phyloP scores from a whole-genome alignment of 2,329 filamentous ascomycete genomes.

The Metarhizium rileyi region DNA sequence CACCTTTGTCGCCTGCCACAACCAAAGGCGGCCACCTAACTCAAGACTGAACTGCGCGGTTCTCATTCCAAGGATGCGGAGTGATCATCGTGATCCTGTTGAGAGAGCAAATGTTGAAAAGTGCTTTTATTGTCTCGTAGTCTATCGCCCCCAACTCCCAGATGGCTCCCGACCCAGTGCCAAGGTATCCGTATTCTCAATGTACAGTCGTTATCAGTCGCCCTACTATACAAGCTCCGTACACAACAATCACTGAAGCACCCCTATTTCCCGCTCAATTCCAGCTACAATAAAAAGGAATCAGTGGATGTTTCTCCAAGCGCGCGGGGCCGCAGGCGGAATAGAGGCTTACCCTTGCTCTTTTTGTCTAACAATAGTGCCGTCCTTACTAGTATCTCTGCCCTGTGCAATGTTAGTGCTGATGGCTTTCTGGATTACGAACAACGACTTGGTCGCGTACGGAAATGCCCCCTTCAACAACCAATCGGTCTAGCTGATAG shows the following conservation, averaged over 20 bases:
- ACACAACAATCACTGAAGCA: background rate
- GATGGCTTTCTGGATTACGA: slow-evolving; percentile 5
- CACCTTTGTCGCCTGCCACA: background rate
- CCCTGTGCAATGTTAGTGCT: slow-evolving; percentile 35
- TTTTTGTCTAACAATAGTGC: slow-evolving; percentile 64
- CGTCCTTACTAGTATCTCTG: slow-evolving; percentile 58
- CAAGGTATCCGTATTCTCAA: background rate
- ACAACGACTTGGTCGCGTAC: slow-evolving; percentile 30
- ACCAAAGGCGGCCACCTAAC: background rate
- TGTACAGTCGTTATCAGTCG: slow-evolving; percentile 1
- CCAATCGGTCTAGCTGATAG: slow-evolving; percentile 82
- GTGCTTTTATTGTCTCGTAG: background rate
- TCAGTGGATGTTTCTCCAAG: background rate
- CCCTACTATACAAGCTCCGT: slow-evolving; percentile 7
- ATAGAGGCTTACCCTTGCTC: slow-evolving; percentile 56
- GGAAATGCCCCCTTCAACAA: slow-evolving; percentile 79
- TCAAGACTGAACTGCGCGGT: background rate
- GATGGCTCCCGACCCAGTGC: background rate
- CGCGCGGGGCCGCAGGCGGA: too few species aligned
- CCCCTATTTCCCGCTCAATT: slow-evolving; percentile 1
- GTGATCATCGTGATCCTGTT: background rate
- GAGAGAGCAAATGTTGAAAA: background rate
- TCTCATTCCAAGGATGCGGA: background rate
- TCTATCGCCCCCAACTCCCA: background rate
- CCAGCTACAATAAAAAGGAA: slow-evolving; percentile 6